Base-by-base conservation (phyloP, 2,329 filamentous ascomycete genomes). In the Ilyonectria mors-panacis region DNA sequence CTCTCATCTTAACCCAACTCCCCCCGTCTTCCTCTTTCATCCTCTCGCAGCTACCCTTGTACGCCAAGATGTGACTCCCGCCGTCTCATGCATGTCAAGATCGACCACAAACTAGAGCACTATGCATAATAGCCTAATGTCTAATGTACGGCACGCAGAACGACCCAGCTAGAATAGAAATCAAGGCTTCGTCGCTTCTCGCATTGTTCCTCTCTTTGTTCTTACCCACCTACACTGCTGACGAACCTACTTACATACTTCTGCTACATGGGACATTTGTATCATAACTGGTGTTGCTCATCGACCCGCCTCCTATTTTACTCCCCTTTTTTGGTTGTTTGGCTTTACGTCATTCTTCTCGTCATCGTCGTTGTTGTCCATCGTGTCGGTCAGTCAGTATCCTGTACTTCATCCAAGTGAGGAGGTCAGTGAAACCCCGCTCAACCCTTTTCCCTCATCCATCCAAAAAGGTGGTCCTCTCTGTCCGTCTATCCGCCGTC, bases 241-340 rank as follows among this genome's bases (percentile, higher is more conserved):
- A 42, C 21, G 17, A 37, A 9, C 39, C 39, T 19, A 28, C 51
- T 30, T 57, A 53, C 50, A 53, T 53, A 35, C 50, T 35, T 56
- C 51, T 48, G 59, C 33, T 63, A 50, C 59, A 63, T 63, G 28
- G 30, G 51, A 56, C 59, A 50, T 56, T 45, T 63, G 42, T 44
- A 50, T 63, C 59, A 63, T 63, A 55, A 57, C 42, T 47, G 17
- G 15, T 48, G 39, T 28, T 33, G n/a, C 30, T 47, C 33, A 23
- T 57, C 53, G 33, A 48, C 33, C 37, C 51, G 21, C 45, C 9
- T 30, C 33, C 26, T 30, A 33, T 35, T 37, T 28, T 23, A 42
- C 21, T 42, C 35, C 59, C 59, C 7, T 53, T 60, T 60, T 60
- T 60, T 37, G 37, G 37, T 37, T 50, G 59, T 35, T 33, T 50